These are phyloP conservation scores for Trichosporon faecale DNA, from an alignment of 1,284 basidiomycete species.

Conservation along the genomic window DNA sequence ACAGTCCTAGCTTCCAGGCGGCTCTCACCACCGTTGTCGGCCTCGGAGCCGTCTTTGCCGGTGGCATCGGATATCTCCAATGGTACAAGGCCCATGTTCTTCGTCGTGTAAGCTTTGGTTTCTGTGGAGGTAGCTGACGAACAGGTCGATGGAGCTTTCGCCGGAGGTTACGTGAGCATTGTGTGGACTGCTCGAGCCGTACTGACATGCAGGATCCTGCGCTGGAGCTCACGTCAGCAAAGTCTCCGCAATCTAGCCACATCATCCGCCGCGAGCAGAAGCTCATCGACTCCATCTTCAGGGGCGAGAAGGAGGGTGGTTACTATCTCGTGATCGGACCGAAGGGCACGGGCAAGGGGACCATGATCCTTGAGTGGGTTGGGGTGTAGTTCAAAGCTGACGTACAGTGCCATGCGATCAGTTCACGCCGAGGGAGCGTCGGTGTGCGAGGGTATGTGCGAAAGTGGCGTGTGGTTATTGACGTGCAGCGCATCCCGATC, in stretches of 20 bases:
- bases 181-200: neutral
- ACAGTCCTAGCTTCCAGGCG: conserved; percentile 46
- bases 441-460: conserved; percentile 48
- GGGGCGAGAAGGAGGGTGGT: conserved; percentile 66
- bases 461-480: neutral
- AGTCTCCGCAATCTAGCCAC: conserved; percentile 58
- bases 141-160: conserved; percentile 48
- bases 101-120: conserved; percentile 59
- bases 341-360: conserved; percentile 71
- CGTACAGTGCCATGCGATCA: conserved; percentile 61
- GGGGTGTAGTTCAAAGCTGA: neutral
- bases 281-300: conserved; percentile 70
- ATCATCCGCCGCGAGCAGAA: conserved; percentile 69
- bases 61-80: conserved; percentile 64
- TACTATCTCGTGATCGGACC: conserved; percentile 73
- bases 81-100: conserved; percentile 79
- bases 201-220: conserved; percentile 67
- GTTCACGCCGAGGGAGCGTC: conserved; percentile 65
- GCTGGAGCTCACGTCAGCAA: conserved; percentile 61
- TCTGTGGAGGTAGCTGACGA: neutral
- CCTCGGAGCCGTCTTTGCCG: conserved; percentile 44
- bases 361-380: conserved; percentile 67
- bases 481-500: conserved; percentile 62
- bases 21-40: conserved; percentile 50
- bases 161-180: conserved; percentile 41